A percentile compares a stretch with the other conserved stretches of the same genome.
Evolutionary conservation across 495 filamentous ascomycete genomes (phyloP).

Genomic region (Aspergillus heteromorphus): DNA sequence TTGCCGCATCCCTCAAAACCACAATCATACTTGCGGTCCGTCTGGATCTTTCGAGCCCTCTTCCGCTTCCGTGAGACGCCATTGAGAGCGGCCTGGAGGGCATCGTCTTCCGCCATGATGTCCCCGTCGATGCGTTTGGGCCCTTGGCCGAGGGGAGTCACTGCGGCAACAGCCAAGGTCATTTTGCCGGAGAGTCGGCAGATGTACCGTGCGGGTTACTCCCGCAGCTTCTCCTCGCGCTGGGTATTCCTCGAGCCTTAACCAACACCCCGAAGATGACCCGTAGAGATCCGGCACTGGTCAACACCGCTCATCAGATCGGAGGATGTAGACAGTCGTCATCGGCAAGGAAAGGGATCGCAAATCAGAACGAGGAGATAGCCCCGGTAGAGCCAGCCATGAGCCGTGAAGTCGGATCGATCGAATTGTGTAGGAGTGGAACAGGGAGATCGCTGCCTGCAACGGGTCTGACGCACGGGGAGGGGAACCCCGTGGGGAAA

Average conservation of each 20-base stretch:
- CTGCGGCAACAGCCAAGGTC: constrained; percentile 22
- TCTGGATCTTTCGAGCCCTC: constrained; percentile 72
- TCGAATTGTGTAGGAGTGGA: neutral
- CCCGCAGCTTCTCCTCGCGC: neutral
- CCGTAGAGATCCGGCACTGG: constrained; percentile 33
- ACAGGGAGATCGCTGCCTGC: neutral
- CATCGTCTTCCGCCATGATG: constrained; percentile 23
- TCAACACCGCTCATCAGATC: constrained; percentile 18
- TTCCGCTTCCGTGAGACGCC: constrained; percentile 62
- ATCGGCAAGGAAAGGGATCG: neutral
- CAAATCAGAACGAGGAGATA: neutral
- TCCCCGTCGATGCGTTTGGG: constrained; percentile 13
- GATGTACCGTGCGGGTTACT: no score
- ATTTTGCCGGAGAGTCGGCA: constrained; percentile 10
- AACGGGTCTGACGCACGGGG: neutral
- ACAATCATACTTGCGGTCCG: constrained; percentile 93
- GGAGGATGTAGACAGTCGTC: neutral
- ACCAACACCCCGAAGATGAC: constrained; percentile 39
- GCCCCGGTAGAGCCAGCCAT: constrained; percentile 4
- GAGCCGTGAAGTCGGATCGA: neutral
- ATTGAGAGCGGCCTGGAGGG: constrained; percentile 18
- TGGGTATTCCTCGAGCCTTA: constrained; percentile 3
- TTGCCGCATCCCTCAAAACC: constrained; percentile 86
- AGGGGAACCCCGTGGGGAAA: constrained; percentile 7
- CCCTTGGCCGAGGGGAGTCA: constrained; percentile 19